Evolutionary conservation across 73 alveolate species (phyloP).

Genomic region (Symbiodinium pilosum): DNA sequence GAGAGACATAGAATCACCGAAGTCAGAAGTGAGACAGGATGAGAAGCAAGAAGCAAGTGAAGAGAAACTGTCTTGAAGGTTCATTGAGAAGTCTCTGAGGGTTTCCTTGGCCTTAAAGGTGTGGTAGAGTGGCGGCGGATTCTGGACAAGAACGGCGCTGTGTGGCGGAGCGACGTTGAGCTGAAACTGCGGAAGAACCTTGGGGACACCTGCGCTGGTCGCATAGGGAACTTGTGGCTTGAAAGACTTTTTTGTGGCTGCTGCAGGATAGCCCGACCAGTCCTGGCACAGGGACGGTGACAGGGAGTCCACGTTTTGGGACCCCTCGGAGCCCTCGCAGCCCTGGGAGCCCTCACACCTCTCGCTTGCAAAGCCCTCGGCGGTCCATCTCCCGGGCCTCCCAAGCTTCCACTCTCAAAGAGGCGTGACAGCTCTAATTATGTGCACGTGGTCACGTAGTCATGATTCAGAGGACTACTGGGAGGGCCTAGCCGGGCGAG

Average conservation of each 20-base stretch:
- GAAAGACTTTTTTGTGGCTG: background rate
- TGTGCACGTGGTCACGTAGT: background rate
- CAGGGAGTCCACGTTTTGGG: no score
- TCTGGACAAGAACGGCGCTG: slow-evolving; percentile 26
- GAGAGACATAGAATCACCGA: background rate
- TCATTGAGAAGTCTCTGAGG: background rate
- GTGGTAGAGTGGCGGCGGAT: slow-evolving; percentile 42
- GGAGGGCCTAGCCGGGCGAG: slow-evolving; percentile 47
- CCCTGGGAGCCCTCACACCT: background rate
- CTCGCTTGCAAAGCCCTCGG: background rate
- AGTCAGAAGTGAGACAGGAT: no score
- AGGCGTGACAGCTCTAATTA: background rate
- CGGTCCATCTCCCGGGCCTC: background rate
- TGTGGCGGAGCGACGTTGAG: slow-evolving; percentile 83
- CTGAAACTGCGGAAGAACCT: slow-evolving; percentile 59
- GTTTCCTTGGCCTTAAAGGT: slow-evolving; percentile 15
- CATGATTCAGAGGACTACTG: background rate
- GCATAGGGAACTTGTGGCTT: background rate
- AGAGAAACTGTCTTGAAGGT: background rate
- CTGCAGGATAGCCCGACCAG: background rate
- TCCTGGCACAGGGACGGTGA: background rate
- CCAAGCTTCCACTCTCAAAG: background rate
- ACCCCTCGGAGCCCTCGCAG: background rate
- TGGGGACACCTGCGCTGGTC: background rate
- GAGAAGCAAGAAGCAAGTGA: background rate